Evolutionary conservation across 2,329 filamentous ascomycete genomes (phyloP).

Genomic region (Fusarium sp.): DNA sequence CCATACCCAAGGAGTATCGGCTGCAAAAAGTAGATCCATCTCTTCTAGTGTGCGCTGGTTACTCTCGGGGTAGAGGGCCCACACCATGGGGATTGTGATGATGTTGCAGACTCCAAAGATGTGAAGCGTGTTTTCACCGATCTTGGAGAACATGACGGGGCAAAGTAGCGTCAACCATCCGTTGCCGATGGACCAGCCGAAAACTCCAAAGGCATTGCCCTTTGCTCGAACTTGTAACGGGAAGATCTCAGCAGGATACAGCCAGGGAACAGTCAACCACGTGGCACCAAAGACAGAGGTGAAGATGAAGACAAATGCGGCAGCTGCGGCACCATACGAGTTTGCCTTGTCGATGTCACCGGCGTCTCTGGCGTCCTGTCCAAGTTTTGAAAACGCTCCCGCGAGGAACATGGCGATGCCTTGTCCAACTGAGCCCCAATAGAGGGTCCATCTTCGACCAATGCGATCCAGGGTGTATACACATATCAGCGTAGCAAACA

Average conservation of each 20-base stretch:
- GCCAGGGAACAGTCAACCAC: conserved; percentile 68
- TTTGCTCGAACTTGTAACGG: conserved; percentile 77
- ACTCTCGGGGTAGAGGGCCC: conserved; percentile 80
- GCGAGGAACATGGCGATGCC: conserved; percentile 76
- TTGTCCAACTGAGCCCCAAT: conserved; percentile 74
- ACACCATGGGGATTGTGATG: conserved; percentile 76
- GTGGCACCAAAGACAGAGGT: conserved; percentile 58
- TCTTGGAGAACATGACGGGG: conserved; percentile 54
- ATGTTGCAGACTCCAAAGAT: conserved; percentile 78
- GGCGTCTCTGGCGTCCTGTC: conserved; percentile 61
- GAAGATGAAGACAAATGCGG: conserved; percentile 75
- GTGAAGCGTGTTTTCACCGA: conserved; percentile 76
- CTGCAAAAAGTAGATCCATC: conserved; percentile 79
- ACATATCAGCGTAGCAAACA: conserved; percentile 75
- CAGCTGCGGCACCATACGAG: conserved; percentile 72
- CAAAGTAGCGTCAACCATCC: conserved; percentile 70
- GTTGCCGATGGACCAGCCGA: conserved; percentile 82
- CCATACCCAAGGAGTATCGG: conserved; percentile 76
- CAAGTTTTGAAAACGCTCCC: conserved; percentile 64
- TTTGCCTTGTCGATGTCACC: conserved; percentile 59
- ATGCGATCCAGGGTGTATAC: conserved; percentile 78
- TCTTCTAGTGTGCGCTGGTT: conserved; percentile 81
- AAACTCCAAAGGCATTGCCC: conserved; percentile 81
- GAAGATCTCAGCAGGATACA: conserved; percentile 81
- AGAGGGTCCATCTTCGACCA: conserved; percentile 76